Percentiles rank a stretch among this genome's conserved stretches.
Conservation (phyloP, 2,329 filamentous ascomycete genomes). For the Stagonosporopsis vannaccii region DNA sequence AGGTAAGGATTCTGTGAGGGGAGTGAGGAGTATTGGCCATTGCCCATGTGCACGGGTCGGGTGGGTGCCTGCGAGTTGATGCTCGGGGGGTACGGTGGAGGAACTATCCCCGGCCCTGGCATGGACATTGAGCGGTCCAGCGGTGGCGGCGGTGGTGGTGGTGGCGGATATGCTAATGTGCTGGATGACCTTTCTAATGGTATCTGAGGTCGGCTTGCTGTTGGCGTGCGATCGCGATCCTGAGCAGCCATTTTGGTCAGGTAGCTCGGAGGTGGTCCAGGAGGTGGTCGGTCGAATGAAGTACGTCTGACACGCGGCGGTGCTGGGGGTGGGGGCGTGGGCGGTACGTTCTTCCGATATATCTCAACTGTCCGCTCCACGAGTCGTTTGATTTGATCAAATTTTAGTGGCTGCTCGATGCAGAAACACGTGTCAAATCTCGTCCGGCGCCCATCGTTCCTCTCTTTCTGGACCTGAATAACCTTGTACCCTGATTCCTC, state of each 20-base stretch:
- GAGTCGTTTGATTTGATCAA: conserved; percentile 44
- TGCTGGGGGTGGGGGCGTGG: conserved; percentile 25
- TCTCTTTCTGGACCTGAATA: conserved; percentile 45
- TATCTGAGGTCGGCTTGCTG: conserved; percentile 24
- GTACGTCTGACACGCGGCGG: conserved; percentile 24
- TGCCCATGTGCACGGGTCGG: conserved; percentile 23
- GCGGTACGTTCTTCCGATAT: conserved; percentile 36
- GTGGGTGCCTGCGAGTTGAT: conserved; percentile 23
- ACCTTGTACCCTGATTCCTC: conserved; percentile 41
- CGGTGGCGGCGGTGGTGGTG: conserved; percentile 25
- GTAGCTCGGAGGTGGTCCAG: conserved; percentile 8
- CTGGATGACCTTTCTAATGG: conserved; percentile 33
- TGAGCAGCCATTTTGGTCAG: conserved; percentile 9
- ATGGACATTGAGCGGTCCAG: conserved; percentile 39
- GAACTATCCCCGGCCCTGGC: conserved; percentile 27
- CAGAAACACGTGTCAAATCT: conserved; percentile 46
- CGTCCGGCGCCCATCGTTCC: conserved; percentile 39
- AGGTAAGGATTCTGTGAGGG: conserved; percentile 12
- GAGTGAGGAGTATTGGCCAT: conserved; percentile 15
- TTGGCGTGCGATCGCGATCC: conserved; percentile 39
- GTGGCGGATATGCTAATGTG: conserved; percentile 22
- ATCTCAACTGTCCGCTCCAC: conserved; percentile 51
- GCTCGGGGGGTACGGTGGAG: conserved; percentile 16
- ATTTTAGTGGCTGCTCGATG: conserved; percentile 45
- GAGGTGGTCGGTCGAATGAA: conserved; percentile 34